Evolutionary conservation across 257 asterid genomes (phyloP).

Genomic region (Lycium barbarum): DNA sequence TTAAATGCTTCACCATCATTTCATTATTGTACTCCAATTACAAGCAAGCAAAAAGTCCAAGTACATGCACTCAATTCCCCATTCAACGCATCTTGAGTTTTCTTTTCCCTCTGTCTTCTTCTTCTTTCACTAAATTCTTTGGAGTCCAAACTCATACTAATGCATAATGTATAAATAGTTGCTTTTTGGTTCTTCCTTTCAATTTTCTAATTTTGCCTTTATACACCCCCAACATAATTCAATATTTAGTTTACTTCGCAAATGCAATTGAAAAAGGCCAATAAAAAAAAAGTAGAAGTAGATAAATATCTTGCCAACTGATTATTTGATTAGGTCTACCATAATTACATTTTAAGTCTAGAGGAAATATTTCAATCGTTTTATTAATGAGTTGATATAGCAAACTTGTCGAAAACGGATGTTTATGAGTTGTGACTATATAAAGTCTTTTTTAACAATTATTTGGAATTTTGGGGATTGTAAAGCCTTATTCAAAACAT

Average conservation of each 20-base stretch:
- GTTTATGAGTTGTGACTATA: neutral
- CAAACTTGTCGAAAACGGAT: neutral
- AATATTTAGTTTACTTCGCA: no score
- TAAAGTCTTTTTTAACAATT: neutral
- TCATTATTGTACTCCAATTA: constrained; percentile 23
- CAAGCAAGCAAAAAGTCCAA: neutral
- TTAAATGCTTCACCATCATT: neutral
- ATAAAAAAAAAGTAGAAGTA: neutral
- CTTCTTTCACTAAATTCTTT: neutral
- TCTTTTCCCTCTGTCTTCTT: neutral
- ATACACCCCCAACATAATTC: no score
- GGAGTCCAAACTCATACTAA: neutral
- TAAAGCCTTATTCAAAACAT: neutral
- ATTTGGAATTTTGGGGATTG: neutral
- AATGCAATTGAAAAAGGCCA: no score
- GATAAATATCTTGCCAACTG: neutral
- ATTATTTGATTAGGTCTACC: neutral
- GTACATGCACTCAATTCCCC: neutral
- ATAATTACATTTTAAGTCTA: no score
- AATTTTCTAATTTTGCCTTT: no score
- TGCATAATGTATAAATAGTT: neutral
- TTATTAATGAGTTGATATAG: no score
- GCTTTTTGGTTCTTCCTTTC: no score
- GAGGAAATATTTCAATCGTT: no score
- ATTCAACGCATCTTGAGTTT: neutral